Conservation (phyloP, 768 basidiomycete genomes). For the Mycena metata region DNA sequence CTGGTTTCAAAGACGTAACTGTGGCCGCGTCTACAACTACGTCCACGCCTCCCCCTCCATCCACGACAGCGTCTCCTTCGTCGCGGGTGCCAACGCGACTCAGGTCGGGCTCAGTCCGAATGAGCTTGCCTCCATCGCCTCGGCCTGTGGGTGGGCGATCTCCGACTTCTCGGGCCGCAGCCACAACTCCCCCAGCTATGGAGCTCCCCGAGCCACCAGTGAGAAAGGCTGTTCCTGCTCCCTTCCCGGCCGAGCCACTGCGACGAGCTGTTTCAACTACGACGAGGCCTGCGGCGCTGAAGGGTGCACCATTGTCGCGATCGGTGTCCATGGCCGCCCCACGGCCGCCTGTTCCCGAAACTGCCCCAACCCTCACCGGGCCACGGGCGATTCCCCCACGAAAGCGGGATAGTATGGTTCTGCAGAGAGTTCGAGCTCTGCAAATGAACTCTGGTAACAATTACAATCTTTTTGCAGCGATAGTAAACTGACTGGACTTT, state of each 20-base stretch:
- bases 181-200: neutral
- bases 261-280: conserved; percentile 17
- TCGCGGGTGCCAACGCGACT: conserved; percentile 5
- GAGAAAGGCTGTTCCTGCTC: conserved; percentile 5
- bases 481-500: neutral
- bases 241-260: neutral
- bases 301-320: conserved; percentile 16
- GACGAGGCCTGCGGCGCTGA: conserved; percentile 11
- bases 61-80: conserved; percentile 18
- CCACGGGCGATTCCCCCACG: conserved; percentile 16
- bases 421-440: conserved; percentile 34
- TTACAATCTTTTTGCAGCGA: neutral
- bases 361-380: conserved; percentile 7
- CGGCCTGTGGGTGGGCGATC: conserved; percentile 34
- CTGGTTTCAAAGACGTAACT: neutral
- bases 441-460: conserved; percentile 26
- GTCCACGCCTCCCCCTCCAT: neutral
- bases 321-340: conserved; percentile 30
- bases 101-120: conserved; percentile 34
- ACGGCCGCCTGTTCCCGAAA: neutral
- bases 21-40: neutral
- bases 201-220: neutral
- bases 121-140: conserved; percentile 35
- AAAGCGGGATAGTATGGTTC: conserved; percentile 37
- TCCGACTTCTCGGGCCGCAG: conserved; percentile 7